A percentile compares a stretch with the other conserved stretches of the same genome.
phyloP scores from a whole-genome alignment of 306 rosid species.

The Sechiopsis laciniata region DNA sequence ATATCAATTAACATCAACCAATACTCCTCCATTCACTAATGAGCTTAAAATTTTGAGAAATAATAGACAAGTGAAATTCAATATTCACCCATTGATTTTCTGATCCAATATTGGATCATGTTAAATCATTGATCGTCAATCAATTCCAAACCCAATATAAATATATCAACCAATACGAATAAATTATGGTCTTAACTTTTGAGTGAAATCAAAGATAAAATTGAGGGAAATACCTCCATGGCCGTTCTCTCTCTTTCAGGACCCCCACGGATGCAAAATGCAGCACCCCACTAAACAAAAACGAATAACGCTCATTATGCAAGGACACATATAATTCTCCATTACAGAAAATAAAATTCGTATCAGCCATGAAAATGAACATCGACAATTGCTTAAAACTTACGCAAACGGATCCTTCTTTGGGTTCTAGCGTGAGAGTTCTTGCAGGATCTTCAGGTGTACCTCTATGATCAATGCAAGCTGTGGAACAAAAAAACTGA shows the following conservation, averaged over 20 bases:
- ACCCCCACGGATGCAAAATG: conserved; percentile 67
- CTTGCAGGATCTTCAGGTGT: conserved; percentile 90
- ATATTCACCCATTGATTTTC: too few species aligned
- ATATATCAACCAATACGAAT: background rate
- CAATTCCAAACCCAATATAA: too few species aligned
- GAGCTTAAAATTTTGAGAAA: too few species aligned
- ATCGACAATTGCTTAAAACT: conserved; percentile 21
- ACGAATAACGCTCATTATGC: conserved; percentile 18
- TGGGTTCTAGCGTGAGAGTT: conserved; percentile 75
- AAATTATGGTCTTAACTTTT: too few species aligned
- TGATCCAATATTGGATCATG: too few species aligned
- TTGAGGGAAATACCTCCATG: conserved; percentile 60
- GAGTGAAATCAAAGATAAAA: background rate
- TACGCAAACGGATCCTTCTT: conserved; percentile 77
- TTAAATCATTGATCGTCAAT: too few species aligned
- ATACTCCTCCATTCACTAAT: too few species aligned
- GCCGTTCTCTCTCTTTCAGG: conserved; percentile 66
- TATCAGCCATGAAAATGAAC: background rate
- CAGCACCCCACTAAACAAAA: conserved; percentile 84
- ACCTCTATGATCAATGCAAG: conserved; percentile 90
- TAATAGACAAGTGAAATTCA: too few species aligned
- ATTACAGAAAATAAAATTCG: background rate
- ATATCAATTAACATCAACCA: too few species aligned
- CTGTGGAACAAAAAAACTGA: conserved; percentile 27
- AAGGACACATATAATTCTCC: background rate